Evolutionary conservation across 768 basidiomycete species (phyloP).

Genomic region (Leccinum boreale): DNA sequence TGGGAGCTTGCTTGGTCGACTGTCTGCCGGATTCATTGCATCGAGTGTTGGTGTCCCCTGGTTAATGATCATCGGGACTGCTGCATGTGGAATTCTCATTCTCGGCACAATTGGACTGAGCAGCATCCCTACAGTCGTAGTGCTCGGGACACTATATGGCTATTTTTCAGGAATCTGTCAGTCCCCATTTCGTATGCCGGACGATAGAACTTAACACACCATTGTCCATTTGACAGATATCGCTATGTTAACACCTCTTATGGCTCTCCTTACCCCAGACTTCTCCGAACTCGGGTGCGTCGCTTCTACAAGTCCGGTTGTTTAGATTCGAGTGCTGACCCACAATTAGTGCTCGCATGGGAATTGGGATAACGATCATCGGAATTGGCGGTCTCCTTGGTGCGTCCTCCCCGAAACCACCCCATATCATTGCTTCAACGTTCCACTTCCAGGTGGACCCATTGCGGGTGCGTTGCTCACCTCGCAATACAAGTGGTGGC

Average conservation of each 20-base stretch:
- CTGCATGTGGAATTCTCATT: slow-evolving; percentile 28
- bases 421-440: not conserved
- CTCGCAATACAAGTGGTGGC: slow-evolving; percentile 52
- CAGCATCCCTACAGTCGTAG: slow-evolving; percentile 32
- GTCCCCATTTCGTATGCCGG: slow-evolving; percentile 4
- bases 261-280: slow-evolving; percentile 15
- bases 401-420: slow-evolving; percentile 8
- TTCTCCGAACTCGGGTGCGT: slow-evolving; percentile 47
- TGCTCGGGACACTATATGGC: slow-evolving; percentile 43
- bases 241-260: slow-evolving; percentile 37
- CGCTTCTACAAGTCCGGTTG: not conserved
- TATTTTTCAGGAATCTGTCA: slow-evolving; percentile 45
- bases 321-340: not conserved
- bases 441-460: slow-evolving; percentile 41
- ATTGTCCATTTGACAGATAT: slow-evolving; percentile 28
- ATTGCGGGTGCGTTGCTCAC: slow-evolving; percentile 56
- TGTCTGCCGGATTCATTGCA: slow-evolving; percentile 24
- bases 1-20: slow-evolving; percentile 43
- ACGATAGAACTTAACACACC: not conserved
- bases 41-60: slow-evolving; percentile 42
- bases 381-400: slow-evolving; percentile 19
- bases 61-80: slow-evolving; percentile 34
- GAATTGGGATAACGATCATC: not conserved
- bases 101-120: slow-evolving; percentile 21
- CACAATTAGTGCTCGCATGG: not conserved